Conservation (phyloP, 2,329 filamentous ascomycete species). For the Aspergillus niger region DNA sequence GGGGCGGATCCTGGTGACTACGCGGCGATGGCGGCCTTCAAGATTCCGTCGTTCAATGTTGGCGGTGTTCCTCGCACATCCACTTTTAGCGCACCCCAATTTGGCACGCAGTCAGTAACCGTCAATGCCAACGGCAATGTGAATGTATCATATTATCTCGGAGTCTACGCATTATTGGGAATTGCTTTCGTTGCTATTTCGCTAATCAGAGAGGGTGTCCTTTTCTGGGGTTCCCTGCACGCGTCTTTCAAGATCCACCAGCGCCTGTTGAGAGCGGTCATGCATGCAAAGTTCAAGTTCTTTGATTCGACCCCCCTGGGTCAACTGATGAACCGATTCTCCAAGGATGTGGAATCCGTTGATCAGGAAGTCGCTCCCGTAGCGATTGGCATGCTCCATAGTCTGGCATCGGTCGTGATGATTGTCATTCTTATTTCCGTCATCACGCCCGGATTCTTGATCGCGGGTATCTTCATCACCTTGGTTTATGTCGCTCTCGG, state of each 20-base stretch:
- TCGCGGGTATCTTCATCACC: slow-evolving; percentile 83
- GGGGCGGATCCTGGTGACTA: slow-evolving; percentile 39
- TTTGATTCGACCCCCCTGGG: slow-evolving; percentile 95
- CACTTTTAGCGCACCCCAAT: slow-evolving; percentile 31
- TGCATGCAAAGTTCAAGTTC: slow-evolving; percentile 92
- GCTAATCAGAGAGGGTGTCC: slow-evolving; percentile 77
- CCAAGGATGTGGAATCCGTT: slow-evolving; percentile 91
- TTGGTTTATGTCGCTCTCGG: slow-evolving; percentile 80
- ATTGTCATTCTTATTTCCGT: slow-evolving; percentile 83
- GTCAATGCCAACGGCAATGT: slow-evolving; percentile 54
- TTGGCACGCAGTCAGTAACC: slow-evolving; percentile 24
- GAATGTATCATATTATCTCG: slow-evolving; percentile 80
- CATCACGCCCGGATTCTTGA: slow-evolving; percentile 88
- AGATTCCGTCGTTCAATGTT: slow-evolving; percentile 40
- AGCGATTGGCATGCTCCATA: slow-evolving; percentile 74
- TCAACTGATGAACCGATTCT: slow-evolving; percentile 97
- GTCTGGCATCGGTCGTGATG: slow-evolving; percentile 70
- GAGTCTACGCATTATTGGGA: slow-evolving; percentile 79
- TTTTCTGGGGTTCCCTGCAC: slow-evolving; percentile 88
- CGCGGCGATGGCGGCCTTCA: slow-evolving; percentile 43
- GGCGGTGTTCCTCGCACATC: slow-evolving; percentile 39
- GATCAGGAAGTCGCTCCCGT: slow-evolving; percentile 95
- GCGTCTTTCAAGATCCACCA: slow-evolving; percentile 85
- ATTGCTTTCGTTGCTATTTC: slow-evolving; percentile 77
- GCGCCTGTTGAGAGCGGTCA: slow-evolving; percentile 73